Percentiles rank a stretch among this genome's conserved stretches.
phyloP scores from a whole-genome alignment of 257 asterid species.

The Fraxinus cuspidata region DNA sequence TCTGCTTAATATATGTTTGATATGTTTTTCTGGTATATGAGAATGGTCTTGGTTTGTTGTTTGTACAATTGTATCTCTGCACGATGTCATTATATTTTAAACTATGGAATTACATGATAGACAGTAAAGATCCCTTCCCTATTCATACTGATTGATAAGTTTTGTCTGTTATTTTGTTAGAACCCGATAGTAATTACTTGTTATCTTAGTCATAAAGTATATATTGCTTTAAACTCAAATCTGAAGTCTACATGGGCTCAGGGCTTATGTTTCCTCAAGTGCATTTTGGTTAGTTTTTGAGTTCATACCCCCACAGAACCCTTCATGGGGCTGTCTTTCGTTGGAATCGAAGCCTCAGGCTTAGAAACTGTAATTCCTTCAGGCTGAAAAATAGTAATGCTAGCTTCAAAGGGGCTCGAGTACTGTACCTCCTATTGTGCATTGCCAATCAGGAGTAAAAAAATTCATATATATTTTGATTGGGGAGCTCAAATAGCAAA shows the following conservation, averaged over 20 bases:
- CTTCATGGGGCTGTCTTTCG: no score
- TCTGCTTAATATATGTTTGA: not conserved
- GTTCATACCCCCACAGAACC: no score
- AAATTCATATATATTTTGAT: no score
- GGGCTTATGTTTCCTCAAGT: not conserved
- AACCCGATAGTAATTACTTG: no score
- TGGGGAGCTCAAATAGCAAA: no score
- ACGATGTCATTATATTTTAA: not conserved
- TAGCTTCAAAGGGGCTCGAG: no score
- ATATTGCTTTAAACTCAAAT: not conserved
- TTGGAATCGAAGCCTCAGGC: no score
- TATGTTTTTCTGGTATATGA: not conserved
- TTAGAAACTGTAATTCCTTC: no score
- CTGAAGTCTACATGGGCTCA: not conserved
- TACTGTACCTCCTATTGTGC: no score
- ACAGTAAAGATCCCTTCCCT: not conserved
- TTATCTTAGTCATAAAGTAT: not conserved
- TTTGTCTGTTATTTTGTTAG: not conserved
- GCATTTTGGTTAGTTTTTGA: not conserved
- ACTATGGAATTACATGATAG: not conserved
- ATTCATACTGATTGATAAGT: not conserved
- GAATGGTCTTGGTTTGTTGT: no score
- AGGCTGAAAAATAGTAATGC: no score
- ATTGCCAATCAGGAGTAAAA: no score
- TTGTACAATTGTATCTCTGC: not conserved